phyloP scores from a whole-genome alignment of 345 rosid species.

The Punica granatum region DNA sequence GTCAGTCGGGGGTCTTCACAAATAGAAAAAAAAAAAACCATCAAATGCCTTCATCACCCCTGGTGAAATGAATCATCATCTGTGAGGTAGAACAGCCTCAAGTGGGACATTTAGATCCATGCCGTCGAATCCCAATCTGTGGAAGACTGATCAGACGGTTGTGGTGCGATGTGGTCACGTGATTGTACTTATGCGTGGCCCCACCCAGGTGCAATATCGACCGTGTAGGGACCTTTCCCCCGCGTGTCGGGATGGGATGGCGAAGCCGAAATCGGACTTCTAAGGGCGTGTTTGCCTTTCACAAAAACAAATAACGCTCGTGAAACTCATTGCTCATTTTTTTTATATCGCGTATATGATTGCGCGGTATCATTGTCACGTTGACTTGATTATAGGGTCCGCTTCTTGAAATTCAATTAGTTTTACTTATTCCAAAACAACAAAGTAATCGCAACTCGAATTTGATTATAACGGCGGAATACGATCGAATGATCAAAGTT shows the following conservation, averaged over 20 bases:
- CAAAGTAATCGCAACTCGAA: no score
- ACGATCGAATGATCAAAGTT: no score
- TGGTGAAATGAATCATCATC: no score
- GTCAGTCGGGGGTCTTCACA: no score
- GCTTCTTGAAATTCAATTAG: no score
- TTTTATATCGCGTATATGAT: no score
- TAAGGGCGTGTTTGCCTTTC: background rate
- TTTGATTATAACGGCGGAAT: no score
- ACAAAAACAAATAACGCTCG: background rate
- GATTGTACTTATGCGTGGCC: background rate
- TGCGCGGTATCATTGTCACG: no score
- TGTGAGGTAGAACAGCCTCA: background rate
- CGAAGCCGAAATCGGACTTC: background rate
- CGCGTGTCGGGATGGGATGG: background rate
- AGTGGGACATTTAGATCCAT: background rate
- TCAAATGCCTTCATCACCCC: no score
- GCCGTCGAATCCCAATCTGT: background rate
- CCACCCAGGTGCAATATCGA: background rate
- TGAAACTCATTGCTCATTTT: background rate
- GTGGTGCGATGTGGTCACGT: background rate
- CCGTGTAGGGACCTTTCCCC: background rate
- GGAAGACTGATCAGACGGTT: background rate
- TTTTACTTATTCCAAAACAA: no score
- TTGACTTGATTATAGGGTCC: no score
- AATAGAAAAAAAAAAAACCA: no score